Conservation (phyloP, 345 rosid genomes). For the Lumnitzera racemosa region DNA sequence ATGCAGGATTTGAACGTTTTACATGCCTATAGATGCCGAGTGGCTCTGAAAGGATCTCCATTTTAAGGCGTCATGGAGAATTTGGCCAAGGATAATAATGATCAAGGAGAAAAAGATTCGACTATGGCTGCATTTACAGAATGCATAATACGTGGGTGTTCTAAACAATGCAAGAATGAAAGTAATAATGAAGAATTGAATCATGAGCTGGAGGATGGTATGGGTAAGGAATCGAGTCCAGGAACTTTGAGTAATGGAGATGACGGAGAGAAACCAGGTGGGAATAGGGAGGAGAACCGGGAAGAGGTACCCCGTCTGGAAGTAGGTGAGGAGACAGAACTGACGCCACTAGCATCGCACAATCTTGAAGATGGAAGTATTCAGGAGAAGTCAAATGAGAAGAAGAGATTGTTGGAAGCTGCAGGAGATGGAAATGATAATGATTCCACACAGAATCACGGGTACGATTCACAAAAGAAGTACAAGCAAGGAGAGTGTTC, state of each 20-base stretch:
- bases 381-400: not conserved
- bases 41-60: too few species aligned
- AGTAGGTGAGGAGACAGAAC: not conserved
- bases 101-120: too few species aligned
- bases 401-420: not conserved
- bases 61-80: too few species aligned
- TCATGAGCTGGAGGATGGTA: not conserved
- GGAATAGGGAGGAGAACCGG: not conserved
- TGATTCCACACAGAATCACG: not conserved
- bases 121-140: too few species aligned
- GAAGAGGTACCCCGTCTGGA: not conserved
- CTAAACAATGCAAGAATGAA: too few species aligned
- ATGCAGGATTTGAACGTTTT: too few species aligned
- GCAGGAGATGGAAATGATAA: not conserved
- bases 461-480: not conserved
- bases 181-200: not conserved
- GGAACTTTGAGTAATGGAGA: too few species aligned
- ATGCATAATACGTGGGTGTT: too few species aligned
- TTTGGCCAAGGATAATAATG: too few species aligned
- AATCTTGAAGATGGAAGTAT: not conserved
- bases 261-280: not conserved
- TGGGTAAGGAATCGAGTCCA: not conserved
- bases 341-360: not conserved
- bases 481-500: constrained; percentile 1
- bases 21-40: too few species aligned